Conservation (phyloP, 805 yeast genomes). For the Yarrowia osloensis region DNA sequence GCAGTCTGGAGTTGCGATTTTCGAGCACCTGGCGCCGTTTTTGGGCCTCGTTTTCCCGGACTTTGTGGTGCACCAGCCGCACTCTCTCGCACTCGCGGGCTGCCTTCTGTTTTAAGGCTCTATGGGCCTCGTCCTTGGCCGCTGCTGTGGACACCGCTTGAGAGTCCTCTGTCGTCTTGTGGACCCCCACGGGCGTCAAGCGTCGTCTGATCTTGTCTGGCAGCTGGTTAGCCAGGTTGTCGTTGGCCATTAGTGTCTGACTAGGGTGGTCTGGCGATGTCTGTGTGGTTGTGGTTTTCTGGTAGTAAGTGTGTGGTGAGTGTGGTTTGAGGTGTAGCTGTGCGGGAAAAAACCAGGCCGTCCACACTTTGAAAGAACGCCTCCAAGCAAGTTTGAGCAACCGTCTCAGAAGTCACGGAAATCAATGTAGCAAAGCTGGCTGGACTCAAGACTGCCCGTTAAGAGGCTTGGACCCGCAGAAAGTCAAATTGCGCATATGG, state of each 20-base stretch:
- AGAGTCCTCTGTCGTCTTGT: not conserved
- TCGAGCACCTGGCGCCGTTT: constrained; percentile 5
- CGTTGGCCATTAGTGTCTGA: constrained; percentile 25
- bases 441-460: constrained; percentile 12
- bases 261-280: not conserved
- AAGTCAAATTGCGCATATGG: constrained; percentile 23
- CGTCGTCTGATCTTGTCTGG: constrained; percentile 25
- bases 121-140: not conserved
- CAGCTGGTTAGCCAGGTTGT: constrained; percentile 23
- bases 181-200: constrained; percentile 10
- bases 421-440: constrained; percentile 18
- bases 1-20: constrained; percentile 5
- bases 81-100: constrained; percentile 21
- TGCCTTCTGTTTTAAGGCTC: not conserved
- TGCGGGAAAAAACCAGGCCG: not conserved
- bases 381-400: not conserved
- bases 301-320: not conserved
- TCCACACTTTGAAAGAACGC: not conserved
- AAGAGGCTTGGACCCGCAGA: constrained; percentile 17
- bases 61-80: constrained; percentile 1
- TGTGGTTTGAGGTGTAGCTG: not conserved
- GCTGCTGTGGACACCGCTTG: not conserved
- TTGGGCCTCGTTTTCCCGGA: constrained; percentile 18
- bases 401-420: not conserved
- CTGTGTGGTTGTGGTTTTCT: not conserved